Base-by-base conservation (phyloP, 2,329 filamentous ascomycete species). In the Exserohilum turcica region DNA sequence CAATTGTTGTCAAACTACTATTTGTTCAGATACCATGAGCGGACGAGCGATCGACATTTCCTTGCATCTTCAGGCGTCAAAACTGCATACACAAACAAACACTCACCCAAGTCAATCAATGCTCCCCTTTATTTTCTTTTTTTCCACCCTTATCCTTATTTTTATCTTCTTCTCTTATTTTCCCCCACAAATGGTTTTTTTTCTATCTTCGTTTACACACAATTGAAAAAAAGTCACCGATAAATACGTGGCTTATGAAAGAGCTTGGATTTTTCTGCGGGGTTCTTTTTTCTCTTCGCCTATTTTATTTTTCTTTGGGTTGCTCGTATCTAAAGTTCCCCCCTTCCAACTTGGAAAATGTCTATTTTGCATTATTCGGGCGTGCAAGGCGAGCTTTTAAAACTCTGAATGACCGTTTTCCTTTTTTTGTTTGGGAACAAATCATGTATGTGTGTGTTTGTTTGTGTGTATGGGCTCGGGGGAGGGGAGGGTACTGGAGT, bases 21-120 rank as follows among this genome's bases (percentile, higher is more conserved):
- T n/a, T 35, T 24, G 31, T 33, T 44, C 31, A 28, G 18, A 35
- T 16, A 44, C 31, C 42, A 33, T 33, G 42, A 44, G 42, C 42
- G 29, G 15, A 28, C 42, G 31, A 35, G 31, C 31, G 18, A 44
- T 24, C 31, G 18, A 44, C 31, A 27, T 5, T 9, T 35, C 21
- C 42, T 27, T 44, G 42, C 42, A 44, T 44, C 8, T 27, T 35
- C 42, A 35, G 42, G 29, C 31, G 31, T 35, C 31, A 16, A 33
- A 35, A 35, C 19, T 31, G 31, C 21, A 40, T 40, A n/a, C 15
- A 15, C 38, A 27, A 16, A 39, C 21, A 10, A 15, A 28, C 24
- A 28, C 4, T 10, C n/a, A 40, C 9, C n/a, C 37, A 8, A 40
- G 9, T 28, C 21, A 28, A 27, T 13, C 3, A 5, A 15, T 13